A percentile compares a stretch with the other conserved stretches of the same genome.
Conservation (phyloP, 2,329 filamentous ascomycete genomes). For the Hymenoscyphus repandus region DNA sequence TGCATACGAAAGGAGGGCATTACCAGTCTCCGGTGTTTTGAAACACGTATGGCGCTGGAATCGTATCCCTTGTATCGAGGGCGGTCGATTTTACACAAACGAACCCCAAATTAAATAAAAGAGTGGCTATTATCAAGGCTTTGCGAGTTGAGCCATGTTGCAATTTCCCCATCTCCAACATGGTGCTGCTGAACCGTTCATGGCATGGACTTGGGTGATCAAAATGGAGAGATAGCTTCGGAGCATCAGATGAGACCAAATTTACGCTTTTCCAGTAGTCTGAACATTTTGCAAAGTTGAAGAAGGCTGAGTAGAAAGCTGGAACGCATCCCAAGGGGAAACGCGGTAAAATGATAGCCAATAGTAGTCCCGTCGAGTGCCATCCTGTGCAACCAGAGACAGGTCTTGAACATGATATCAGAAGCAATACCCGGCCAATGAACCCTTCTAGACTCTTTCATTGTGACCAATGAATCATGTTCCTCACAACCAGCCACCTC, state of each 20-base stretch:
- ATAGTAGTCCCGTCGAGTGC: too few species aligned
- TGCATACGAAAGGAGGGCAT: background rate
- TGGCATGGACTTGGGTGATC: background rate
- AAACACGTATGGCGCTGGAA: constrained; percentile 13
- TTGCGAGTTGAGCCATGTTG: too few species aligned
- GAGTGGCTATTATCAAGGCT: background rate
- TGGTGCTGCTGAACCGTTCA: background rate
- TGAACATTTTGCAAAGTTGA: too few species aligned
- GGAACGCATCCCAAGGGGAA: too few species aligned
- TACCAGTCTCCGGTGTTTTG: constrained; percentile 18
- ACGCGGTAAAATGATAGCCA: too few species aligned
- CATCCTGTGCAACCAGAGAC: background rate
- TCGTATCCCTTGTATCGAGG: constrained; percentile 1
- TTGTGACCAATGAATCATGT: too few species aligned
- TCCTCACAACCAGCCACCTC: too few species aligned
- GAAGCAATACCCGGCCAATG: too few species aligned
- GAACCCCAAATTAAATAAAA: background rate
- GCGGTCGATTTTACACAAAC: background rate
- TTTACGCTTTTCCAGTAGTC: too few species aligned
- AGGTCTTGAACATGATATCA: background rate
- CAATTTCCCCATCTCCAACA: background rate
- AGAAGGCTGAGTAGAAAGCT: too few species aligned
- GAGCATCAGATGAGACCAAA: background rate
- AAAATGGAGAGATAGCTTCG: background rate
- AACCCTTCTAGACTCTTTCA: too few species aligned